Conservation (phyloP, 2,329 filamentous ascomycete genomes). For the Nemania sp. region DNA sequence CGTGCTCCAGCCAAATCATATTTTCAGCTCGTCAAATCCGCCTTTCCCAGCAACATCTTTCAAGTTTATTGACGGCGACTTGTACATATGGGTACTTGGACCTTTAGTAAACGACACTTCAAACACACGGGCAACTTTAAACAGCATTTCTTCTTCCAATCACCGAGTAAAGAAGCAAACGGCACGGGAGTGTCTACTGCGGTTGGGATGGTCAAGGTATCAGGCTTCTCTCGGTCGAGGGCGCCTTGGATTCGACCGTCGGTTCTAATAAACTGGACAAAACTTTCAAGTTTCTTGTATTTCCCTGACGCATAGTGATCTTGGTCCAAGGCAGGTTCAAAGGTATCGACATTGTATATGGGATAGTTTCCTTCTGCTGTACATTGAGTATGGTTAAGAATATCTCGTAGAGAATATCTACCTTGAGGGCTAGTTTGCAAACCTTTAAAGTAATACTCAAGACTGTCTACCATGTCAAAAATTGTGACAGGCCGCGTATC, state of each 20-base stretch:
- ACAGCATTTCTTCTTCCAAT: not conserved
- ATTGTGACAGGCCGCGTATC: not conserved
- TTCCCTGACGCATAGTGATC: not conserved
- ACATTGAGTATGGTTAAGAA: not conserved
- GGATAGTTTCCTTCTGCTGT: not conserved
- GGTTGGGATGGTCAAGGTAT: not conserved
- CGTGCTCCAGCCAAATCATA: too few species aligned
- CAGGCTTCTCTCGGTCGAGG: not conserved
- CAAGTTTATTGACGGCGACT: not conserved
- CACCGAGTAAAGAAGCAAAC: not conserved
- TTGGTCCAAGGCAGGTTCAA: not conserved
- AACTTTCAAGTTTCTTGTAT: not conserved
- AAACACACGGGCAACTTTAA: not conserved
- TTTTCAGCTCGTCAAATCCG: too few species aligned
- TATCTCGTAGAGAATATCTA: not conserved
- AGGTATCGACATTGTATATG: not conserved
- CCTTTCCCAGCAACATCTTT: not conserved
- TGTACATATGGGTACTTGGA: not conserved
- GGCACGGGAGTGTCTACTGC: not conserved
- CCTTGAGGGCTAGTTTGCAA: not conserved
- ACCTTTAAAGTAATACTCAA: not conserved
- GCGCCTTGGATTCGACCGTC: not conserved
- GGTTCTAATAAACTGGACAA: not conserved
- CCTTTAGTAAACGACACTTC: not conserved
- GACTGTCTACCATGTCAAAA: not conserved